Percentiles rank a stretch among this genome's conserved stretches.
These are phyloP conservation scores for Hypoxylon lienhwacheense DNA, from an alignment of 495 filamentous ascomycete genomes.

Conservation along the genomic window DNA sequence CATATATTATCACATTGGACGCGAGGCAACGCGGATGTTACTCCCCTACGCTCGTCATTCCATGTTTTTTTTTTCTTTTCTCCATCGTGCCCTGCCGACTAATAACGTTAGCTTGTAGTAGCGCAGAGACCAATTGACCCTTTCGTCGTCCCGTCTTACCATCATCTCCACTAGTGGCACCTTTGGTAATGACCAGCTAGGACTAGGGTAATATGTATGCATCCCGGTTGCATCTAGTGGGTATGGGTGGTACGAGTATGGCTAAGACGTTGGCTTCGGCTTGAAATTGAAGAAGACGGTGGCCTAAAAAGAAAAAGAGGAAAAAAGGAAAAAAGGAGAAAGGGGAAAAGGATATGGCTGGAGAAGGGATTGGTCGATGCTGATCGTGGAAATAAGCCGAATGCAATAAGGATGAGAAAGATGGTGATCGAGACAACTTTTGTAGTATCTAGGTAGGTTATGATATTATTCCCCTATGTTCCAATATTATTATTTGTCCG, in stretches of 20 bases:
- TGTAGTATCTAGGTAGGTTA: neutral
- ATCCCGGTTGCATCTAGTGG: slow-evolving; percentile 33
- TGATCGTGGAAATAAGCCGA: neutral
- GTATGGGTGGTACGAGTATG: slow-evolving; percentile 31
- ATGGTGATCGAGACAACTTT: slow-evolving; percentile 5
- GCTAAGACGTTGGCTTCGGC: slow-evolving; percentile 26
- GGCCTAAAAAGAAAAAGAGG: no score
- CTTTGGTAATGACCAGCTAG: slow-evolving; percentile 12
- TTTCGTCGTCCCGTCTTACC: slow-evolving; percentile 17
- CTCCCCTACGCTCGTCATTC: slow-evolving; percentile 20
- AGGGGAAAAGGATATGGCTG: neutral
- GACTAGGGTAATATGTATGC: slow-evolving; percentile 20
- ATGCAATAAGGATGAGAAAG: no score
- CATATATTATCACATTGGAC: slow-evolving; percentile 20
- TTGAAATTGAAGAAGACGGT: slow-evolving; percentile 6
- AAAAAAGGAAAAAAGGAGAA: neutral
- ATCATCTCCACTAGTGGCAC: slow-evolving; percentile 27
- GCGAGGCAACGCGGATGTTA: slow-evolving; percentile 25
- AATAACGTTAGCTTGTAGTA: slow-evolving; percentile 21
- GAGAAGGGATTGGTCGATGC: neutral
- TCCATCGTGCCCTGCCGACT: slow-evolving; percentile 16
- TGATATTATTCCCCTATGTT: slow-evolving; percentile 17
- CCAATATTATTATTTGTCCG: slow-evolving; percentile 15
- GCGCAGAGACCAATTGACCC: slow-evolving; percentile 20
- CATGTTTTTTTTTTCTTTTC: neutral